Conservation (phyloP, 257 asterid genomes). For the Perilla frutescens region DNA sequence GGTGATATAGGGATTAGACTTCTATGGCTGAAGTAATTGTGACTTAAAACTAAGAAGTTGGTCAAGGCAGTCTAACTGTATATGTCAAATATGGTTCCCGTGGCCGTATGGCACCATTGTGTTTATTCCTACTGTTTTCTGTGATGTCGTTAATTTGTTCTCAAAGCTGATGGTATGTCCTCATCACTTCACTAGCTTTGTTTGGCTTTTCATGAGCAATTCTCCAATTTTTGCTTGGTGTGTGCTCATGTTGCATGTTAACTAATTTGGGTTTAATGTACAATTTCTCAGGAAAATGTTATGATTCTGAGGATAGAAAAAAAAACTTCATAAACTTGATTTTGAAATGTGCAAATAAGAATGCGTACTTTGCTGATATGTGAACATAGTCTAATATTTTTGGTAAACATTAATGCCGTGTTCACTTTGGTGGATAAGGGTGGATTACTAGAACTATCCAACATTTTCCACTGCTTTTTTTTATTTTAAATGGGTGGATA, state of each 20-base stretch:
- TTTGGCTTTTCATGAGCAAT: neutral
- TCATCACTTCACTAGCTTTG: neutral
- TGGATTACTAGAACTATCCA: no score
- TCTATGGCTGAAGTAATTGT: neutral
- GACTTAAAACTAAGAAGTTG: neutral
- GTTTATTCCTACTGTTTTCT: neutral
- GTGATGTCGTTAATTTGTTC: neutral
- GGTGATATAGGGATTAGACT: conserved; percentile 11
- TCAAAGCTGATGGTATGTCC: neutral
- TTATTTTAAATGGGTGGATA: no score
- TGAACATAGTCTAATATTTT: no score
- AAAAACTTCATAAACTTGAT: neutral
- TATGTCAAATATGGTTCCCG: neutral
- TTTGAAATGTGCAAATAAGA: neutral
- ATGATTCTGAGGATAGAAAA: neutral
- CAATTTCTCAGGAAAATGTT: no score
- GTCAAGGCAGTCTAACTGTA: neutral
- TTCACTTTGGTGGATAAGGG: no score
- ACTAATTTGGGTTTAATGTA: neutral
- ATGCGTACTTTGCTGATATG: neutral
- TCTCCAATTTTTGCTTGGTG: no score
- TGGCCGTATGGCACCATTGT: neutral
- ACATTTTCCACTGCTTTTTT: no score
- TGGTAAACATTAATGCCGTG: no score
- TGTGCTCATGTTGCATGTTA: neutral